Base-by-base conservation (phyloP, 352 stramenopile genomes). In the Pythium angustatum region DNA sequence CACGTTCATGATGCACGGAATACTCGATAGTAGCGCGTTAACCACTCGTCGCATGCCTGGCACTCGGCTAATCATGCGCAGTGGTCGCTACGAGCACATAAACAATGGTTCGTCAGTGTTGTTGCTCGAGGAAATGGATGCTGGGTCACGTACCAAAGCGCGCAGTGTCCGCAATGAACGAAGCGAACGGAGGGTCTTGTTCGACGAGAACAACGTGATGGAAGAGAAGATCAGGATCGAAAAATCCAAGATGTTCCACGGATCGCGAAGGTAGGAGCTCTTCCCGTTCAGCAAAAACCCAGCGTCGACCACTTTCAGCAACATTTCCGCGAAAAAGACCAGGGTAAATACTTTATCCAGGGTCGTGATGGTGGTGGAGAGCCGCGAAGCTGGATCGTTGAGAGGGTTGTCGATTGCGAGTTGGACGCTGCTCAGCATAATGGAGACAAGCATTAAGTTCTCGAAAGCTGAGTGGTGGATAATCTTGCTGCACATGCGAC, bases 171-270 rank as follows among this genome's bases (percentile, higher is more conserved):
- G 66, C 11, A 96, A 66, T 8, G 83, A 83, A n/a, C 82, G 73
- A 33, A 95, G 70, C 0, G 77, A 78, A 2, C 73, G 72, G 36
- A 85, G 43, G 2, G 61, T 65, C 34, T 82, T 82, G 63, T 65
- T 78, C 2, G 71, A 77, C 6, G 70, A 78, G 26, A 83, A 71
- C 2, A 83, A 21, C 45, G 73, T 80, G 12, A 72, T 36, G 2
- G 85, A 63, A 0, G 79, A 88, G 22, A 82, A 70, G 11, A 81
- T 41, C 4, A 96, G 63, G 38, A 96, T 87, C 28, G 64, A 27
- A 50, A 89, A 80, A 54, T 96, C 87, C 38, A 96, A 65, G 0
- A 90, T 50, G 56, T 95, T 95, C 88, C 88, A 96, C 10, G 70
- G 61, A 50, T 85, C 68, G 17, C 78, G 69, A 19, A 96, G 44